These are phyloP conservation scores for Hymenoscyphus occultus DNA, from an alignment of 2,329 filamentous ascomycete genomes.

Conservation along the genomic window DNA sequence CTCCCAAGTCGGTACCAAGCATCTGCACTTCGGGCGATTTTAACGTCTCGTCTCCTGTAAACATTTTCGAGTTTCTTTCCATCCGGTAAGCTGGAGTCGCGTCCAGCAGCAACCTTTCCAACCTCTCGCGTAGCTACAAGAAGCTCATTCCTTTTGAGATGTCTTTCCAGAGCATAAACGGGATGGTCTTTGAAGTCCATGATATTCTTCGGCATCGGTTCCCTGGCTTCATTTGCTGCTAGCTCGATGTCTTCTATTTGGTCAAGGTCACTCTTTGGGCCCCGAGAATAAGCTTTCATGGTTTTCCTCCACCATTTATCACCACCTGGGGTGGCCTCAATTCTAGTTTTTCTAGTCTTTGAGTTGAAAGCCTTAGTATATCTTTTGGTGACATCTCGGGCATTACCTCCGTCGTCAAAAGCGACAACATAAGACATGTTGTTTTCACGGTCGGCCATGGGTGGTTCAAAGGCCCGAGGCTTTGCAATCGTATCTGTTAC, in stretches of 20 bases:
- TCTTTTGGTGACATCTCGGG: conserved; percentile 79
- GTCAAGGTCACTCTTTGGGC: conserved; percentile 61
- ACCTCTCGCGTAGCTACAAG: conserved; percentile 66
- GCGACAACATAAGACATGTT: conserved; percentile 78
- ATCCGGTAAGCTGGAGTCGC: conserved; percentile 41
- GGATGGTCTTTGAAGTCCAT: conserved; percentile 87
- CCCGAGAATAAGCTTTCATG: conserved; percentile 47
- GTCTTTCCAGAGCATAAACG: conserved; percentile 77
- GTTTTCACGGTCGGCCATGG: conserved; percentile 73
- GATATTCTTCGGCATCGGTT: conserved; percentile 83
- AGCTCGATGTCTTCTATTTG: conserved; percentile 82
- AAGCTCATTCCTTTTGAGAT: conserved; percentile 80
- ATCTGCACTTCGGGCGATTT: conserved; percentile 72
- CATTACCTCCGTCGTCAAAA: conserved; percentile 76
- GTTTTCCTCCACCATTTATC: conserved; percentile 53
- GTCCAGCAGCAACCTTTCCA: conserved; percentile 73
- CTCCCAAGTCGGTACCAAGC: conserved; percentile 89
- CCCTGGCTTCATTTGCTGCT: conserved; percentile 64
- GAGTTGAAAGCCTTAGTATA: conserved; percentile 88
- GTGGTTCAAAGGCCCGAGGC: conserved; percentile 75
- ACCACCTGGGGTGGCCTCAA: conserved; percentile 60
- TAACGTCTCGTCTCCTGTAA: conserved; percentile 79
- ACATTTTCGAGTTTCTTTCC: conserved; percentile 63
- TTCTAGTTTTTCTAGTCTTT: conserved; percentile 78
- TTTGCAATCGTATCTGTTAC: conserved; percentile 79